A percentile compares a stretch with the other conserved stretches of the same genome.
Evolutionary conservation across 495 filamentous ascomycete species (phyloP).

Genomic region (Aspergillus cavernicola): DNA sequence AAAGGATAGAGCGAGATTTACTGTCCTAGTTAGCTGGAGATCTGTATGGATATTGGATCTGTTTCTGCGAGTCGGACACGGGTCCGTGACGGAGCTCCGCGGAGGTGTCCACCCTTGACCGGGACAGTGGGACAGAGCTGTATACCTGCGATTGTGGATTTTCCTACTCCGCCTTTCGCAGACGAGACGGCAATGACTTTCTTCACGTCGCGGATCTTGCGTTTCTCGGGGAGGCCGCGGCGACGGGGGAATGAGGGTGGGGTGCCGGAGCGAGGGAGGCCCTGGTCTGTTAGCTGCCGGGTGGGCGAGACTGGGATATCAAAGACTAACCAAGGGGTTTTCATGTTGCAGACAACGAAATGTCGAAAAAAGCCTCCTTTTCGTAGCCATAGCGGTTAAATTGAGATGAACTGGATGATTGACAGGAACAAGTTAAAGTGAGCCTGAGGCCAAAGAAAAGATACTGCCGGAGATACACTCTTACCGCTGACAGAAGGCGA

Average conservation of each 20-base stretch:
- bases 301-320: too few relatives aligned
- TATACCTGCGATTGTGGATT: slow-evolving; percentile 83
- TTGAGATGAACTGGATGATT: neutral
- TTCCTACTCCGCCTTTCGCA: slow-evolving; percentile 95
- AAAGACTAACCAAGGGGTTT: slow-evolving; percentile 71
- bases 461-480: slow-evolving; percentile 26
- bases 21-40: slow-evolving; percentile 33
- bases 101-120: too few relatives aligned
- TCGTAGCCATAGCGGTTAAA: slow-evolving; percentile 8
- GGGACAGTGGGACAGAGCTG: too few relatives aligned
- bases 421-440: neutral
- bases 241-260: slow-evolving; percentile 71
- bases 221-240: slow-evolving; percentile 76
- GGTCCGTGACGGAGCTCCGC: too few relatives aligned
- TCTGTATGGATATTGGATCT: too few relatives aligned
- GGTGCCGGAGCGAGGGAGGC: slow-evolving; percentile 74
- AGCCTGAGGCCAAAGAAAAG: slow-evolving; percentile 8
- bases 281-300: slow-evolving; percentile 47
- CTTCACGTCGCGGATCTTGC: slow-evolving; percentile 72
- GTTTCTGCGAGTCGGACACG: too few relatives aligned
- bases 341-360: slow-evolving; percentile 70
- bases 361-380: slow-evolving; percentile 57
- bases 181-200: slow-evolving; percentile 92
- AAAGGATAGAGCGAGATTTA: slow-evolving; percentile 83
- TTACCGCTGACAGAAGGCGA: slow-evolving; percentile 26